A percentile compares a stretch with the other conserved stretches of the same genome.
Evolutionary conservation across 306 rosid species (phyloP).

Genomic region (Mucuna pruriens): DNA sequence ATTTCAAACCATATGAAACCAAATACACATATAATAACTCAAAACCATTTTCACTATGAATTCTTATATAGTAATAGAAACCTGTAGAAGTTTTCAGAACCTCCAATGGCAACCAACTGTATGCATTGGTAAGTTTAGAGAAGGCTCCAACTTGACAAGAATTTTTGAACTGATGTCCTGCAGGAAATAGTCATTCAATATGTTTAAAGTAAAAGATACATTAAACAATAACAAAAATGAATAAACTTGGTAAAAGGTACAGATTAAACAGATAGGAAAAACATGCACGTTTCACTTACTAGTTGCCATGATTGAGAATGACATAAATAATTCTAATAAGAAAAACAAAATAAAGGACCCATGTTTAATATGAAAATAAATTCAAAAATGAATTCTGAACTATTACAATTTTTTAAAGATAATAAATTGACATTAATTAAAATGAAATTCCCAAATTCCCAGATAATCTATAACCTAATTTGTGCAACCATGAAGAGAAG

Average conservation of each 20-base stretch:
- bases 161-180: conserved; percentile 94
- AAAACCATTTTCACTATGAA: neutral
- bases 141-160: conserved; percentile 90
- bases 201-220: conserved; percentile 1
- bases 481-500: neutral
- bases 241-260: neutral
- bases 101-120: conserved; percentile 97
- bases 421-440: neutral
- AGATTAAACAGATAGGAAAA: conserved; percentile 11
- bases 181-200: conserved; percentile 17
- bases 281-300: conserved; percentile 47
- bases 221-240: neutral
- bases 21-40: neutral
- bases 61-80: conserved; percentile 23
- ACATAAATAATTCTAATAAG: conserved; percentile 28
- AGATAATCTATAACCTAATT: neutral
- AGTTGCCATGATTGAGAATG: conserved; percentile 53
- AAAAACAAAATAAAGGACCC: conserved; percentile 15
- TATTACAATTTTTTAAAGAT: too few species aligned
- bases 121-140: conserved; percentile 96
- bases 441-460: neutral
- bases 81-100: conserved; percentile 95
- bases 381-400: neutral
- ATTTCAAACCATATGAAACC: conserved; percentile 16
- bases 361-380: neutral